phyloP scores from a whole-genome alignment of 2,329 filamentous ascomycete genomes.

The Xylariaceae sp. region DNA sequence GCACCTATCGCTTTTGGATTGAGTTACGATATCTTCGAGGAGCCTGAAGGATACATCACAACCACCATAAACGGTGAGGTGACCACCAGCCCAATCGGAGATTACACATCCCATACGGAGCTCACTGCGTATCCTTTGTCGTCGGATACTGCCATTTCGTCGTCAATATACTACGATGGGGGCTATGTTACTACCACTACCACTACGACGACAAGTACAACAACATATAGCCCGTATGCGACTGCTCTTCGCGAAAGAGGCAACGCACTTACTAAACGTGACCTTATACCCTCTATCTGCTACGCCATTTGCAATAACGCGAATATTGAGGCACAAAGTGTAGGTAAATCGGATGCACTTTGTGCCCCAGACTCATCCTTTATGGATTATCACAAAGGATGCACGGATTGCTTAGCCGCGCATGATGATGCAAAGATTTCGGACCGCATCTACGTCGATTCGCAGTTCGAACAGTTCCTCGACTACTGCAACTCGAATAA shows the following conservation, averaged over 20 bases:
- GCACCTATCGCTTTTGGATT: conserved; percentile 59
- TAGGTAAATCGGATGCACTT: conserved; percentile 44
- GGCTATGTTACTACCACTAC: background rate
- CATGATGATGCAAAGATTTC: conserved; percentile 25
- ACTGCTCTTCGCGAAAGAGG: conserved; percentile 2
- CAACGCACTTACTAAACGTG: conserved; percentile 34
- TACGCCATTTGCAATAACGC: conserved; percentile 49
- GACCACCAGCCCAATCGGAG: conserved; percentile 48
- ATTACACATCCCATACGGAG: conserved; percentile 49
- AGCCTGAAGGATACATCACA: conserved; percentile 30
- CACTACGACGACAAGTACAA: background rate
- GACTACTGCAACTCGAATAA: conserved; percentile 35
- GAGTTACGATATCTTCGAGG: conserved; percentile 56
- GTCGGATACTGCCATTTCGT: background rate
- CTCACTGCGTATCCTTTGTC: conserved; percentile 37
- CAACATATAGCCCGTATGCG: background rate
- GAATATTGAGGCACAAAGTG: conserved; percentile 37
- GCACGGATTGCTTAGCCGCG: conserved; percentile 36
- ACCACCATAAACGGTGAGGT: conserved; percentile 26
- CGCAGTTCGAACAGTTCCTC: conserved; percentile 40
- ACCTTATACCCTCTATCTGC: conserved; percentile 42
- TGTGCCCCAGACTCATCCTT: conserved; percentile 43
- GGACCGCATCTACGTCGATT: conserved; percentile 30
- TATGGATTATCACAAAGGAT: conserved; percentile 29
- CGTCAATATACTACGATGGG: no score